Percentiles rank a stretch among this genome's conserved stretches.
Evolutionary conservation across 2,329 filamentous ascomycete genomes (phyloP).

Genomic region (Aspergillus fructus): DNA sequence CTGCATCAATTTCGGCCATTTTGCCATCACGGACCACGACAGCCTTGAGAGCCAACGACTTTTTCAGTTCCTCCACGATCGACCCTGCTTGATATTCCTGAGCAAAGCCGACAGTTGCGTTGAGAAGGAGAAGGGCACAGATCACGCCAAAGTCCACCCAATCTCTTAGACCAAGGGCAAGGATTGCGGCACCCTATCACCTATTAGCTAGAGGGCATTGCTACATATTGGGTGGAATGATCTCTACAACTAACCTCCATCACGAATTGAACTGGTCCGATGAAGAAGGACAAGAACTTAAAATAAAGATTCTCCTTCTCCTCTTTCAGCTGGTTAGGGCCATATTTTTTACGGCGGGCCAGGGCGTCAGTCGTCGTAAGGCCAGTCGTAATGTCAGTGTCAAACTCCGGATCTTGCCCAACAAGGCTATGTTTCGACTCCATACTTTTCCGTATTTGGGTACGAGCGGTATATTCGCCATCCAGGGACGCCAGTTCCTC

Average conservation of each 20-base stretch:
- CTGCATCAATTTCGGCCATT: slow-evolving; percentile 75
- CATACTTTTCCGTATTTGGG: slow-evolving; percentile 59
- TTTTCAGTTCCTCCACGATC: slow-evolving; percentile 88
- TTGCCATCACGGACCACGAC: slow-evolving; percentile 79
- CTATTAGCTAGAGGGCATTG: slow-evolving; percentile 4
- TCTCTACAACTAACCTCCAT: slow-evolving; percentile 68
- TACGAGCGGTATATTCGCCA: slow-evolving; percentile 53
- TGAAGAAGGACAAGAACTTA: slow-evolving; percentile 79
- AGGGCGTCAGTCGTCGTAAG: slow-evolving; percentile 70
- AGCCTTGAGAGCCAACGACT: slow-evolving; percentile 84
- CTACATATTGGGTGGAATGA: neutral
- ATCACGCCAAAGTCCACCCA: slow-evolving; percentile 96
- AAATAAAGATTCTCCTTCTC: slow-evolving; percentile 81
- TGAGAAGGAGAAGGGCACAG: slow-evolving; percentile 76
- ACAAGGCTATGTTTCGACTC: slow-evolving; percentile 56
- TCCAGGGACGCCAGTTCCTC: slow-evolving; percentile 77
- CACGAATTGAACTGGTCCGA: slow-evolving; percentile 89
- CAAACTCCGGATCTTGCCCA: slow-evolving; percentile 72
- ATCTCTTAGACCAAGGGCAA: slow-evolving; percentile 79
- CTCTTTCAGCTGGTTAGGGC: slow-evolving; percentile 87
- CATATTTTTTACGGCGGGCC: slow-evolving; percentile 67
- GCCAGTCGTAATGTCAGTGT: slow-evolving; percentile 72
- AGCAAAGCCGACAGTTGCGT: slow-evolving; percentile 81
- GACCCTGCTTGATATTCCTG: slow-evolving; percentile 89
- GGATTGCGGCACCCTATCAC: slow-evolving; percentile 66